Base-by-base conservation (phyloP, 169 alveolate genomes). In the Plasmodium fragile region DNA sequence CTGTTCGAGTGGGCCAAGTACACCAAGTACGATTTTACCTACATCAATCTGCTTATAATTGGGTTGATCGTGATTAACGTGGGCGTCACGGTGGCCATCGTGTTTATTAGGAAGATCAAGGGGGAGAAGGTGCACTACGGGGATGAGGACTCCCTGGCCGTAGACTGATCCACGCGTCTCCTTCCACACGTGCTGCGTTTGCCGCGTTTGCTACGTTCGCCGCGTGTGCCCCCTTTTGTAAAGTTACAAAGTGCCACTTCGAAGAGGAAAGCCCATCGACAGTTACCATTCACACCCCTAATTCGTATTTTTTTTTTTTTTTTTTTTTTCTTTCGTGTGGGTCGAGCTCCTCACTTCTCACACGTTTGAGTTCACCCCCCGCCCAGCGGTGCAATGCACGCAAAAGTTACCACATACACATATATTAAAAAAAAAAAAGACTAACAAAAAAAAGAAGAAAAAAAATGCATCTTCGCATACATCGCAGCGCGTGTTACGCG, bases 1-100 rank as follows among this genome's bases (percentile, higher is more conserved):
- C 81, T 89, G 6, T 69, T 89, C 22, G 94, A 89, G 28, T 89
- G 94, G 94, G 94, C 94, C 16, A 89, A 89, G 45, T 13, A 45
- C 18, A 34, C 59, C 43, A 89, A 89, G n/a, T 89, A 89, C 45
- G 94, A 89, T 41, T 89, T 78, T 59, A 89, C 94, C 1, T 89
- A 89, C 70, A 89, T 89, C 49, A 89, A 89, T 36, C 25, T 89
- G 11, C 45, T 89, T 10, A 89, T 89, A 4, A 13, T 89, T 22
- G 80, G 81, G 41, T 28, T 89, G 22, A 89, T 89, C 25, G 77
- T 5, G 4, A 41, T 89, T 13, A 89, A 89, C 53, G 69, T 69
- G 18, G 65, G 39, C 3, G 7, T 89, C 30, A n/a, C 89, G 4
- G 30, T 69, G 18, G 28, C 18, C 36, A 32, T 89, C 30, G 75